Evolutionary conservation across 192 early-diverging fungal genomes (phyloP).

Genomic region (Obelidium mucronatum): DNA sequence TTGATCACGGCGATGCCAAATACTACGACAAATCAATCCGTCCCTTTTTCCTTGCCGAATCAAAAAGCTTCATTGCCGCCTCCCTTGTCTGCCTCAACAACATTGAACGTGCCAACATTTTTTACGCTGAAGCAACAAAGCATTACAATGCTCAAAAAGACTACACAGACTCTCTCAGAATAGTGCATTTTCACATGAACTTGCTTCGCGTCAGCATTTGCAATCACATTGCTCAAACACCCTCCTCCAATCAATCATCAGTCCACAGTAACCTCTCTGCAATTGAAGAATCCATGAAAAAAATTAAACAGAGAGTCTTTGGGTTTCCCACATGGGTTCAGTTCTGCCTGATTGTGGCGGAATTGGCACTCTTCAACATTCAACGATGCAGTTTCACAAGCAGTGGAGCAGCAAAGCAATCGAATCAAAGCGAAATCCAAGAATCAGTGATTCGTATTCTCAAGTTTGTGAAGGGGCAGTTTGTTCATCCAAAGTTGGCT

Average conservation of each 20-base stretch:
- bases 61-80: not conserved
- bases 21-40: not conserved
- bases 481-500: not conserved
- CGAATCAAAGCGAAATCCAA: not conserved
- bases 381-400: not conserved
- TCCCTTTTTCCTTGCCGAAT: not conserved
- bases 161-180: not conserved
- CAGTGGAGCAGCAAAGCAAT: not conserved
- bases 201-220: not conserved
- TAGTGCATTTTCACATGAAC: not conserved
- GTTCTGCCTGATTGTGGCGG: not conserved
- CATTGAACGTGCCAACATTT: not conserved
- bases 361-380: not conserved
- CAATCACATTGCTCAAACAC: not conserved
- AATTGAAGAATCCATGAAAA: conserved; percentile 7
- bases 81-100: not conserved
- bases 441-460: conserved; percentile 4
- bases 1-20: not conserved
- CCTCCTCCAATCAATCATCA: not conserved
- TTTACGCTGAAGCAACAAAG: not conserved
- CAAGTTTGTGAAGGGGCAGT: not conserved
- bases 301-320: not conserved
- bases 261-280: not conserved
- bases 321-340: not conserved
- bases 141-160: not conserved